These are phyloP conservation scores for Tolypocladium ophioglossoides DNA, from an alignment of 2,329 filamentous ascomycete genomes.

Conservation along the genomic window DNA sequence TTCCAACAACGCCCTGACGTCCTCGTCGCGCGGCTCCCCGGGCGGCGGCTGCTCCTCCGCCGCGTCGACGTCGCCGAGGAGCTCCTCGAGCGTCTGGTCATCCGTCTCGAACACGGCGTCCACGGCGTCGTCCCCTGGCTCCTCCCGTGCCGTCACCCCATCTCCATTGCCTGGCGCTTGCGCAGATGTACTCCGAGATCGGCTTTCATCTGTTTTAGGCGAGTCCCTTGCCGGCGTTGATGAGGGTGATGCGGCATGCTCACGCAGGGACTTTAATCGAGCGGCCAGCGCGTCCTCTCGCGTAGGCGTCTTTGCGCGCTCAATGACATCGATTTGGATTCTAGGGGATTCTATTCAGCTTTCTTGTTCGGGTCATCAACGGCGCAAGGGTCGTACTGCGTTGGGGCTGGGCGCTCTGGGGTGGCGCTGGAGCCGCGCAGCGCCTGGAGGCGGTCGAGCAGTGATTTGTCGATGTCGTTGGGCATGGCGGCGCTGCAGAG, in stretches of 20 bases:
- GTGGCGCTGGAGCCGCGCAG: constrained; percentile 27
- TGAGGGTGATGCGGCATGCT: constrained; percentile 20
- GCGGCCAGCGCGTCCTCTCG: constrained; percentile 41
- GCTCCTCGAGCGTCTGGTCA: constrained; percentile 41
- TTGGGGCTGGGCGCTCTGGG: constrained; percentile 7
- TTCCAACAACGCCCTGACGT: constrained; percentile 26
- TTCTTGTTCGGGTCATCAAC: too few species aligned
- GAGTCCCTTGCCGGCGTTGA: constrained; percentile 1
- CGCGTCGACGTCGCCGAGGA: constrained; percentile 32
- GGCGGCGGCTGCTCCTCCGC: constrained; percentile 14
- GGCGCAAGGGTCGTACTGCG: not conserved
- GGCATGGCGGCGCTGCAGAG: constrained; percentile 13
- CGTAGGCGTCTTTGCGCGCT: constrained; percentile 30
- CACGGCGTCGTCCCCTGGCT: constrained; percentile 19
- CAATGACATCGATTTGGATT: constrained; percentile 26
- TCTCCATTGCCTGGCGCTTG: not conserved
- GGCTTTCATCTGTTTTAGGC: not conserved
- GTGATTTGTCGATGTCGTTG: constrained; percentile 30
- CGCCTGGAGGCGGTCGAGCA: constrained; percentile 45
- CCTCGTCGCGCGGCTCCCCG: constrained; percentile 16
- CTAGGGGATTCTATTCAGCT: constrained; percentile 1
- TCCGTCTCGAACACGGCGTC: constrained; percentile 33
- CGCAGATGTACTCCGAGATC: not conserved
- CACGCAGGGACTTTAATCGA: constrained; percentile 40
- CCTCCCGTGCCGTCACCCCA: not conserved